These are phyloP conservation scores for Salix caprea DNA, from an alignment of 345 rosid species.

Conservation along the genomic window DNA sequence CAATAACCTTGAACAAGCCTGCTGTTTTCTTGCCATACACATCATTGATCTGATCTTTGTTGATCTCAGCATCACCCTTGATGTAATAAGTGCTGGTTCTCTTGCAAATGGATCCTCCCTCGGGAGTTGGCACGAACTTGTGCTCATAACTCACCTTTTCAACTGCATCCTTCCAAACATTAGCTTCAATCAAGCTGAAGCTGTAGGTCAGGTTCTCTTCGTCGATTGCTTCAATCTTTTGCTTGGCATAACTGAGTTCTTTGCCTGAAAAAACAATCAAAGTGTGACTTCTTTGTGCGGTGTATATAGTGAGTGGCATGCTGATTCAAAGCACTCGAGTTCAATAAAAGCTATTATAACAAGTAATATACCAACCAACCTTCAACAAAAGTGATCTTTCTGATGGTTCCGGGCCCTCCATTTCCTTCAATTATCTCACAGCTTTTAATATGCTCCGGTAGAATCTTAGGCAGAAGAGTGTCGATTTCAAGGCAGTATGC, in stretches of 20 bases:
- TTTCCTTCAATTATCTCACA: background rate
- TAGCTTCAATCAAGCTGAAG: no score
- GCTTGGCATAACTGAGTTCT: background rate
- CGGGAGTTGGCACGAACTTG: background rate
- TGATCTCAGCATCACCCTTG: background rate
- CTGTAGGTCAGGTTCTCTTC: no score
- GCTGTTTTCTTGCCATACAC: background rate
- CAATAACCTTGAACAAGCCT: constrained; percentile 5
- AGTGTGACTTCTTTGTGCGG: no score
- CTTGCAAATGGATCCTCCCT: constrained; percentile 1
- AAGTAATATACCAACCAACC: background rate
- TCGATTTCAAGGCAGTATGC: background rate
- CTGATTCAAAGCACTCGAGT: no score
- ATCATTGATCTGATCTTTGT: background rate
- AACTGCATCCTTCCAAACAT: background rate
- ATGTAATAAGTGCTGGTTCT: background rate
- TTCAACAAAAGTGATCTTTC: background rate
- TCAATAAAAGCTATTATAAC: no score
- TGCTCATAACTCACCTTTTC: background rate
- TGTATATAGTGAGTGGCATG: no score
- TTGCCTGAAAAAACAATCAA: background rate
- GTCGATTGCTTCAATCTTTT: no score
- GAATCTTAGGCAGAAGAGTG: background rate
- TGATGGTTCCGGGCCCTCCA: constrained; percentile 3
- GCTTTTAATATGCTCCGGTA: background rate